Evolutionary conservation across 1,284 basidiomycete species (phyloP).

Genomic region (Chondrostereum purpureum): DNA sequence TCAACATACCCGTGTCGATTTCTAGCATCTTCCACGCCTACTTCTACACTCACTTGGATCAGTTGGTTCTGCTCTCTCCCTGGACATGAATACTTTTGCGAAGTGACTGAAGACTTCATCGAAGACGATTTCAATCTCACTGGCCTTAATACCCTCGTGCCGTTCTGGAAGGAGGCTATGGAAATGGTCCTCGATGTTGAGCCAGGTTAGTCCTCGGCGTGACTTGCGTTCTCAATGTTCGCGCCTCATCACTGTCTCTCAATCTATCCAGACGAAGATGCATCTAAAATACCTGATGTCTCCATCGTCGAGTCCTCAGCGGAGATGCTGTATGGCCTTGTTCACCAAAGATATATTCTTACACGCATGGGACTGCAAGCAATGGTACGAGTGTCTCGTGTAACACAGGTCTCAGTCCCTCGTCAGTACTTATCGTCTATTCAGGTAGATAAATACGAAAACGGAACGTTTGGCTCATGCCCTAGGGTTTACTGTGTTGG

Average conservation of each 20-base stretch:
- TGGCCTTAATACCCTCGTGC: constrained; percentile 89
- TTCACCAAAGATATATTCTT: constrained; percentile 95
- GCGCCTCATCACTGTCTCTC: too few relatives aligned
- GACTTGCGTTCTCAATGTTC: too few relatives aligned
- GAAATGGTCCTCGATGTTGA: constrained; percentile 99
- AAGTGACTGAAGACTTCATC: constrained; percentile 97
- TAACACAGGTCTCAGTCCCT: constrained; percentile 6
- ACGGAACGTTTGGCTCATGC: constrained; percentile 88
- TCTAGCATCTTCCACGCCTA: constrained; percentile 78
- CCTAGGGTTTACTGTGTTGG: constrained; percentile 93
- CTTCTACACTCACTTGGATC: constrained; percentile 90
- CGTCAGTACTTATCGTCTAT: constrained; percentile 16
- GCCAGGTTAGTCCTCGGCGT: constrained; percentile 67
- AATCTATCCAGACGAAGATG: constrained; percentile 83
- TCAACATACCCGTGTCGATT: constrained; percentile 8
- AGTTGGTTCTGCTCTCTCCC: constrained; percentile 98
- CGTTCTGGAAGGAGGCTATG: constrained; percentile 99
- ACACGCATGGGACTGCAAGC: constrained; percentile 90
- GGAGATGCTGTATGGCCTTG: constrained; percentile 94
- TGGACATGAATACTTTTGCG: constrained; percentile 98
- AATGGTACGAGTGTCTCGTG: constrained; percentile 63
- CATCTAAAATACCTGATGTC: constrained; percentile 87
- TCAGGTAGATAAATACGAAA: constrained; percentile 95
- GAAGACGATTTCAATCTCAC: constrained; percentile 99
- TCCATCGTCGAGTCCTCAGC: constrained; percentile 98